phyloP scores from a whole-genome alignment of 2,329 filamentous ascomycete genomes.

The Aureobasidium melanogenum region DNA sequence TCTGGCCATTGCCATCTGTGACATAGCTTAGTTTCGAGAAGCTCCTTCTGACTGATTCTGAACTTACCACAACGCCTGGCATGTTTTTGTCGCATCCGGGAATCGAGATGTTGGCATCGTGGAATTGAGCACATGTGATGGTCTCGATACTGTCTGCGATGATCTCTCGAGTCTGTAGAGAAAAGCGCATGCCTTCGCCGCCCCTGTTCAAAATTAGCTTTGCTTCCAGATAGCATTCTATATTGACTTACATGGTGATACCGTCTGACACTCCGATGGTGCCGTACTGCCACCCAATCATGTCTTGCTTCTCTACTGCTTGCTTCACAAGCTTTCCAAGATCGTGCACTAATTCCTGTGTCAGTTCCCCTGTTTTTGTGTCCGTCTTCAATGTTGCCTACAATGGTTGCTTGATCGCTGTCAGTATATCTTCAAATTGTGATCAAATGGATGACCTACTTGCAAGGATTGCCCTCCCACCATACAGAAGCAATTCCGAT shows the following conservation, averaged over 20 bases:
- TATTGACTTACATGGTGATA: slow-evolving; percentile 66
- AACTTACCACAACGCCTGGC: slow-evolving; percentile 62
- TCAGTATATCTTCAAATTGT: neutral
- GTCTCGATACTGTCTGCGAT: slow-evolving; percentile 98
- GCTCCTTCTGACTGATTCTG: too few relatives aligned
- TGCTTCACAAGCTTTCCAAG: slow-evolving; percentile 82
- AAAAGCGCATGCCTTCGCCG: slow-evolving; percentile 88
- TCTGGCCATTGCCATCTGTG: slow-evolving; percentile 69
- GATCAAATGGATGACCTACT: slow-evolving; percentile 45
- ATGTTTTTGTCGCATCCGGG: slow-evolving; percentile 99
- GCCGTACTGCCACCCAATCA: slow-evolving; percentile 93
- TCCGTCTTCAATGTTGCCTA: slow-evolving; percentile 21
- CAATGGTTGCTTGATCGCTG: slow-evolving; percentile 39
- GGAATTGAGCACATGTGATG: slow-evolving; percentile 97
- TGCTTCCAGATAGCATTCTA: too few relatives aligned
- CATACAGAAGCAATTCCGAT: slow-evolving; percentile 87
- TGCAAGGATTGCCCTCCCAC: slow-evolving; percentile 98
- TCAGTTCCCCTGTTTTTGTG: neutral
- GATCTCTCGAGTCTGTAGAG: slow-evolving; percentile 85
- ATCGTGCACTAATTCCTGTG: slow-evolving; percentile 56
- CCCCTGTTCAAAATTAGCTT: slow-evolving; percentile 52
- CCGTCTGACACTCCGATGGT: slow-evolving; percentile 84
- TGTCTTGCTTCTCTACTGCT: slow-evolving; percentile 67
- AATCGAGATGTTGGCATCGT: slow-evolving; percentile 90
- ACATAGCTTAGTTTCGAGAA: neutral